Percentiles rank a stretch among this genome's conserved stretches.
Conservation (phyloP, 495 filamentous ascomycete species). For the Ramalina intermedia region DNA sequence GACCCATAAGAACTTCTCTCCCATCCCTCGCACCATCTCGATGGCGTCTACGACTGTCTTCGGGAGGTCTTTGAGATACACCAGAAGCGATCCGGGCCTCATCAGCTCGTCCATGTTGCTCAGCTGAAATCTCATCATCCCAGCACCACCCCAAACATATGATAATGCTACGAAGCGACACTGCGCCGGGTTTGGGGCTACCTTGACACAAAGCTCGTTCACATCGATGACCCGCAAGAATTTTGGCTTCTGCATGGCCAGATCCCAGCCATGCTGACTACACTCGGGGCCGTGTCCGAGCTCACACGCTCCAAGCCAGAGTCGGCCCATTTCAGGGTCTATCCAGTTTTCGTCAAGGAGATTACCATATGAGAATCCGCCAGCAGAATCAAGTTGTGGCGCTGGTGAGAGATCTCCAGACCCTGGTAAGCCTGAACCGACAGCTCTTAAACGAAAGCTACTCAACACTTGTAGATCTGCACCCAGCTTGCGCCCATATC, state of each 20-base stretch:
- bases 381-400: background rate
- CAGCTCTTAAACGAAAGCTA: background rate
- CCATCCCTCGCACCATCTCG: constrained; percentile 1
- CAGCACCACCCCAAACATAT: background rate
- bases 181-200: background rate
- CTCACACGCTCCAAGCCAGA: background rate
- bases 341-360: background rate
- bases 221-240: background rate
- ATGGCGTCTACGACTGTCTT: constrained; percentile 2
- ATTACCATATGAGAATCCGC: background rate
- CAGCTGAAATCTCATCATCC: background rate
- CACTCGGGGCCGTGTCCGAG: background rate
- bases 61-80: background rate
- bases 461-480: background rate
- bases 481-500: background rate
- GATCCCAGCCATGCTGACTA: background rate
- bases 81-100: background rate
- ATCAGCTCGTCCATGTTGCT: background rate
- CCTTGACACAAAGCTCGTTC: background rate
- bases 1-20: constrained; percentile 1
- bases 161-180: constrained; percentile 1
- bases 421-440: background rate
- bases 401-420: background rate
- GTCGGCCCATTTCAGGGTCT: background rate
- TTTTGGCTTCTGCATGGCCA: constrained; percentile 1